Evolutionary conservation across 305 asterid genomes (phyloP), one percentile per base, ranked within the genome.

Genomic region (Petunia hybrid): DNA sequence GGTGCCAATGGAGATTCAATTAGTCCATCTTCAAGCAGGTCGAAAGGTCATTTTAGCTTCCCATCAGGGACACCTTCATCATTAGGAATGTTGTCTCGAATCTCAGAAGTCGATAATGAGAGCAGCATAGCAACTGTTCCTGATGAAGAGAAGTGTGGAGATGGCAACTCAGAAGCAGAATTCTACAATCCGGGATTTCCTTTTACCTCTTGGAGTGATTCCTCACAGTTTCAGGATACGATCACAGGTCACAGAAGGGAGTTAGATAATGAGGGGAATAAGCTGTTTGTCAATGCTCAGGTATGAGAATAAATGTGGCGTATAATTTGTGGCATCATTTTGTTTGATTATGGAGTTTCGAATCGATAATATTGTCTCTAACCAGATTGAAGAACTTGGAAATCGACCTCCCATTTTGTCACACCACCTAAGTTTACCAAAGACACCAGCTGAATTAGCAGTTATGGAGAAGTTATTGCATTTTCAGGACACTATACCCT

Each of bases 341-440:
- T 48, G 6, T 4, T 48, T 13, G 4, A 31, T 40, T 74, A 80
- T 80, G 31, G 2, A 45, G 31, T 60, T 61, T 62, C 39, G 57
- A 59, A 55, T 53, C 1, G 55, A 4, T 62, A 22, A 10, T 51
- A 42, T 81, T 83, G 62, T 3, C 4, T 64, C 6, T 64, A 53
- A 76, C 38, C 87, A 91, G 97, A 89, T 73, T 40, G 85, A 75
- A 79, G 91, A 87, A 84, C 81, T 57, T 6, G 87, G 84, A 81
- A 83, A 77, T 80, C 89, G 86, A 87, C 81, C 90, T 7, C 76
- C 84, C 36, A 14, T 83, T 75, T 80, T 93, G 89, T 88, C 94
- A 16, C 97, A 85, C 83, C 97, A 91, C 84, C 55, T 86, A 31
- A 92, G 98, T 86, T 88, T 91, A 56, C 94, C 98, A 1, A 92